These are phyloP conservation scores for Zygoascus sp. DNA, from an alignment of 1,139 yeast species.

Conservation along the genomic window DNA sequence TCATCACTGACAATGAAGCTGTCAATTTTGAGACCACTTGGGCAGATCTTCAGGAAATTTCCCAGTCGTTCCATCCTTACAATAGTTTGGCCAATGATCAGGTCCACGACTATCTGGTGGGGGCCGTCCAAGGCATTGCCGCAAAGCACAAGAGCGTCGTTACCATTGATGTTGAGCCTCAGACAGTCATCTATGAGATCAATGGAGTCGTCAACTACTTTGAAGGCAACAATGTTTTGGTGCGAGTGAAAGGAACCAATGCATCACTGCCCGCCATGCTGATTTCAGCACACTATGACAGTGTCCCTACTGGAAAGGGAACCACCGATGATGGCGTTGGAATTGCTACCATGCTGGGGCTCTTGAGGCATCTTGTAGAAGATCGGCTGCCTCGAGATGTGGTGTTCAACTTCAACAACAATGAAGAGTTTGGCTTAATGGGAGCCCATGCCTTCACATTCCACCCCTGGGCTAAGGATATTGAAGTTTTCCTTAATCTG, in stretches of 20 bases:
- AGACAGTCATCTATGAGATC: conserved; percentile 46
- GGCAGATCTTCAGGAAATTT: conserved; percentile 65
- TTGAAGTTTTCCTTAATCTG: conserved; percentile 67
- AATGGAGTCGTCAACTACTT: conserved; percentile 43
- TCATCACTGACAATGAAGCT: not conserved
- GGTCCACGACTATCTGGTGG: conserved; percentile 55
- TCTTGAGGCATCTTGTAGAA: conserved; percentile 50
- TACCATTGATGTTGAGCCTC: conserved; percentile 50
- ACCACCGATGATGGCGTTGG: conserved; percentile 95
- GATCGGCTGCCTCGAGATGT: conserved; percentile 63
- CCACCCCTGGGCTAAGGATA: conserved; percentile 69
- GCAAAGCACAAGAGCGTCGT: conserved; percentile 34
- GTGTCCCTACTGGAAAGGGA: conserved; percentile 84
- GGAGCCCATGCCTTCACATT: conserved; percentile 75
- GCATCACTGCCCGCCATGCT: conserved; percentile 55
- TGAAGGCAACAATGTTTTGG: conserved; percentile 76
- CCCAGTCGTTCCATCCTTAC: conserved; percentile 68
- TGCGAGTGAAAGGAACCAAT: conserved; percentile 61
- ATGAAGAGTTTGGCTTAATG: conserved; percentile 83
- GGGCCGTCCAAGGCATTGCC: conserved; percentile 39
- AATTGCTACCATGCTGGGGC: conserved; percentile 74
- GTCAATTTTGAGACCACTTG: conserved; percentile 47
- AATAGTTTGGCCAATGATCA: conserved; percentile 69
- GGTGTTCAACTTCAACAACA: conserved; percentile 79
- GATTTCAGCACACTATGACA: conserved; percentile 82